A percentile compares a stretch with the other conserved stretches of the same genome.
Evolutionary conservation across 495 filamentous ascomycete genomes (phyloP).

Genomic region (Cryomyces antarcticus): DNA sequence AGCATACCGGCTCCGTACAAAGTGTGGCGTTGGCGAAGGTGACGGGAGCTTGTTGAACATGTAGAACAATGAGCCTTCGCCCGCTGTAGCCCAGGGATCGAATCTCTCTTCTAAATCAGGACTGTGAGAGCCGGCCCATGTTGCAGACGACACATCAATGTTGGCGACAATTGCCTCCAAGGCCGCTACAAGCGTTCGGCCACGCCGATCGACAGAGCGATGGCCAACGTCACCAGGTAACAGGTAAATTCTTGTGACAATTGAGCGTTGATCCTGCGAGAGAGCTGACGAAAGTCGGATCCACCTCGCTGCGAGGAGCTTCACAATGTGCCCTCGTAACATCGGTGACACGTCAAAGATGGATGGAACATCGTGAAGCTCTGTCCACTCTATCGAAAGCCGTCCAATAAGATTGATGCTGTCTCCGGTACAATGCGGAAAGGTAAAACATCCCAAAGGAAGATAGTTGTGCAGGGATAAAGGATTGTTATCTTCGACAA

Average conservation of each 20-base stretch:
- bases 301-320: no score
- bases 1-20: slow-evolving; percentile 32
- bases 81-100: slow-evolving; percentile 16
- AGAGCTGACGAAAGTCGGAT: no score
- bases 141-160: slow-evolving; percentile 3
- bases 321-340: no score
- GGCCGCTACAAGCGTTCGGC: neutral
- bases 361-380: no score
- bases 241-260: slow-evolving; percentile 6
- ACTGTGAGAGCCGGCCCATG: slow-evolving; percentile 3
- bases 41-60: slow-evolving; percentile 74
- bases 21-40: slow-evolving; percentile 35
- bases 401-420: no score
- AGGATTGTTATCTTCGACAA: no score
- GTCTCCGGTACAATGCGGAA: no score
- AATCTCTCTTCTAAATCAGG: slow-evolving; percentile 4
- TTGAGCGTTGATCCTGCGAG: no score
- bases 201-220: slow-evolving; percentile 4
- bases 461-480: no score
- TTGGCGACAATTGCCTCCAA: slow-evolving; percentile 2
- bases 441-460: no score
- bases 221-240: slow-evolving; percentile 8
- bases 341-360: no score
- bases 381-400: no score
- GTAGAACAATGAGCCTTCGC: slow-evolving; percentile 49